Evolutionary conservation across 495 filamentous ascomycete genomes (phyloP), one percentile per base, ranked within the genome.

Genomic region (Aspergillus incahuasiensis): DNA sequence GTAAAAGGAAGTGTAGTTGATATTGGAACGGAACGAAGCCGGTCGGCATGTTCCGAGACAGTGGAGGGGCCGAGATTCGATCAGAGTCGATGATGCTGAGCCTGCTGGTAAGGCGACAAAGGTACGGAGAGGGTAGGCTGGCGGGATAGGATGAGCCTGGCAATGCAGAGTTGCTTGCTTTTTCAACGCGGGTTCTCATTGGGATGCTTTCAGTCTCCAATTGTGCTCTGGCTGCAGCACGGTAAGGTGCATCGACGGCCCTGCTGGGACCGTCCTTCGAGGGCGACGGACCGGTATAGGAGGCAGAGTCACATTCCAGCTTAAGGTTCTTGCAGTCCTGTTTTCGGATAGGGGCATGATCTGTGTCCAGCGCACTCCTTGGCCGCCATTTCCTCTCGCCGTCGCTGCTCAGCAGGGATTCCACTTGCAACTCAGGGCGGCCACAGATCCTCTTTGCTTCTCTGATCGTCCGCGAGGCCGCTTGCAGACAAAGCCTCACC

Each of bases 331-430:
- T 16, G 12, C 16, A 35, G 21, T 16, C 22, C 49, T 24, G 49
- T 43, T 52, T 42, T 52, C 49, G 49, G 49, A 52, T 52, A 52
- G 12, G 1, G 25, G 38, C 49, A 52, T 52, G n/a, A 30, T 30
- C 2, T 51, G 34, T 42, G 48, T 41, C 48, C 48, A 51, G 20
- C 48, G 7, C 48, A 51, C 48, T n/a, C 18, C 48, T 50, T 50
- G 48, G 48, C 48, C 21, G 13, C 39, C 41, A 35, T 34, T n/a
- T 49, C 25, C 28, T 38, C 43, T 46, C 1, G 43, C 15, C 21
- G 13, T 22, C 41, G 21, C 21, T 11, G 38, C n/a, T 40, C n/a
- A 40, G 38, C 38, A 40, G 38, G 38, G 38, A 16, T 21, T 46
- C 43, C 43, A 46, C 43, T n/a, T 46, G 32, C 43, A 35, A 35